Base-by-base conservation (phyloP, 805 yeast genomes). In the Myxozyma mucilagina region DNA sequence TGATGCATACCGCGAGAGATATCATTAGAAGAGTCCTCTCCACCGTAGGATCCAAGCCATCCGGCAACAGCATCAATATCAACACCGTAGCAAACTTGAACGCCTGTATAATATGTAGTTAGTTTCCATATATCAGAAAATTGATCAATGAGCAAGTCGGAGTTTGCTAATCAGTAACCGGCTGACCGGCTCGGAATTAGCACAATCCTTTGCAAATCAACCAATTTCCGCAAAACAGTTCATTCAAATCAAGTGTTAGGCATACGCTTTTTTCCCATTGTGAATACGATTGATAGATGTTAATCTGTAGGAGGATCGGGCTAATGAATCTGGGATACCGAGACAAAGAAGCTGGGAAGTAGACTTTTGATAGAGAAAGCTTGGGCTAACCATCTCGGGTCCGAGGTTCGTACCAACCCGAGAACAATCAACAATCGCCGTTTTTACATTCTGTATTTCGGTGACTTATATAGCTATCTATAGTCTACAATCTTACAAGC, bases 11-110 rank as follows among this genome's bases (percentile, higher is more conserved):
- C 77, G 61, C 78, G 68, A 3, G 77, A 75, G 32, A 75, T 72
- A 56, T 75, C 77, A 62, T 71, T 74, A 29, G 72, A 69, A 16
- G 75, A 71, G 56, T 75, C 76, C 60, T 73, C 75, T 14, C 78
- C 78, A 13, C 76, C 77, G 62, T 74, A 74, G 2, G 78, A 72
- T 8, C 76, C 76, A 18, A 75, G 68, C 78, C 78, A 75, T 2
- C 76, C 76, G 13, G 75, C 70, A 34, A 75, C 78, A 7, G 78
- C 78, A 60, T 75, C 78, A 41, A 75, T 73, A 53, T 75, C 78
- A 45, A 75, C 74, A 47, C 78, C 78, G 57, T 75, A 75, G 56
- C 74, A 70, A 59, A 75, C 72, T 20, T 73, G 67, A 56, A 74
- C 74, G 57, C 75, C 74, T 73, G 18, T 18, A 41, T 14, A 7